Base-by-base conservation (phyloP, 345 rosid species). In the Anastatica hierochuntica region DNA sequence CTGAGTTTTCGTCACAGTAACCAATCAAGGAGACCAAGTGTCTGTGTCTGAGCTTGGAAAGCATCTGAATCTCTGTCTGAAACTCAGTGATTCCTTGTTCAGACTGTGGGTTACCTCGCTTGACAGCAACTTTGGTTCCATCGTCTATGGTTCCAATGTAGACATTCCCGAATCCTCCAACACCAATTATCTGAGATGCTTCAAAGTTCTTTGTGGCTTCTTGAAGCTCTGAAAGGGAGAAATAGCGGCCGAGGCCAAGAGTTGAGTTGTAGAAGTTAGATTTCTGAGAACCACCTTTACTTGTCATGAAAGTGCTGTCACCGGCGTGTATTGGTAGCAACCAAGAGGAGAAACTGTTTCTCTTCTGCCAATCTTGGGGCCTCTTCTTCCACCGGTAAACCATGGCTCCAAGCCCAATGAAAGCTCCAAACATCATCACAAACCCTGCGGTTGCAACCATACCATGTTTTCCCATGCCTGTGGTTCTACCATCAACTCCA, bases 51-150 rank as follows among this genome's bases (percentile, higher is more conserved):
- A 85, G 80, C 72, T 85, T 85, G 18, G 95, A 85, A 39, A 85
- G 57, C 95, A 85, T 85, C 67, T 85, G 95, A 19, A 85, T 80
- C 68, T 85, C 95, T 38, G 95, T 85, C 55, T 85, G 76, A 34
- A 85, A 85, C 67, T 85, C 95, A 2, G 79, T 85, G 69, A 85
- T 80, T 1, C 95, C 95, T 62, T 85, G 95, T 56, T 85, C 90
- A 8, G 95, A 85, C 71, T 82, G 90, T 6, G 90, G 95, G 53
- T 85, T 85, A 37, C 95, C 95, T 67, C 95, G 72, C 58, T 85
- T 85, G 49, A 85, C 83, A 37, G 95, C 95, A 31, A 85, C 90
- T 73, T 80, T 52, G 45, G 82, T 80, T 10, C 79, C 82, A 31
- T 85, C 85, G 34, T 82, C 95, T 7, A 85, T 67, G 10, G 24